Conservation (phyloP, 805 yeast genomes). For the Monosporozyma siamensis region DNA sequence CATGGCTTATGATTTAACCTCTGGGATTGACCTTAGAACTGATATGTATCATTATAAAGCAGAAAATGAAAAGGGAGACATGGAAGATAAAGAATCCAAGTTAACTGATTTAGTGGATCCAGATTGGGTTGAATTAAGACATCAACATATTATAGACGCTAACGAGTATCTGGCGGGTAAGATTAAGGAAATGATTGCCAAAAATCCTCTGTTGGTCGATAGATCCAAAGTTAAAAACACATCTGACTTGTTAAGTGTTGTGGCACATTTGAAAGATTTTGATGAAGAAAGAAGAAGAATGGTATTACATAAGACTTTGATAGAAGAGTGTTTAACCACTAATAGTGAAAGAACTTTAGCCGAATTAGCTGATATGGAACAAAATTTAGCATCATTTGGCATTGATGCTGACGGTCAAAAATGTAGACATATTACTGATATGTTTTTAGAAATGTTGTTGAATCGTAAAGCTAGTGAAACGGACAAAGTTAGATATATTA, state of each 20-base stretch:
- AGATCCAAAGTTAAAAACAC: slow-evolving; percentile 54
- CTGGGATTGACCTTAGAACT: slow-evolving; percentile 34
- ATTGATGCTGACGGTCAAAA: slow-evolving; percentile 56
- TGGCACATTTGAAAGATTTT: slow-evolving; percentile 58
- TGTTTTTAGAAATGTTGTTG: slow-evolving; percentile 46
- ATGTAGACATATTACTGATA: slow-evolving; percentile 50
- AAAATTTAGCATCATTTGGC: slow-evolving; percentile 68
- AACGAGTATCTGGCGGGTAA: slow-evolving; percentile 50
- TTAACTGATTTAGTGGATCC: slow-evolving; percentile 50
- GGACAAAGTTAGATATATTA: slow-evolving; percentile 67
- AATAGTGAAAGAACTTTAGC: slow-evolving; percentile 53
- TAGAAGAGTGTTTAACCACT: slow-evolving; percentile 54
- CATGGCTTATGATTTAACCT: slow-evolving; percentile 70
- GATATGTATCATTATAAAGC: slow-evolving; percentile 44
- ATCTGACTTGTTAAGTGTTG: slow-evolving; percentile 64
- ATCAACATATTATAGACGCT: slow-evolving; percentile 66
- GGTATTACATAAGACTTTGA: slow-evolving; percentile 49
- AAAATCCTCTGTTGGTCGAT: slow-evolving; percentile 70
- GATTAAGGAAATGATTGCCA: slow-evolving; percentile 54
- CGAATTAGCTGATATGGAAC: slow-evolving; percentile 78
- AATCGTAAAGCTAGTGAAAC: slow-evolving; percentile 41
- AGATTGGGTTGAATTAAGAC: slow-evolving; percentile 64
- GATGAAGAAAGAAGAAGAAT: slow-evolving; percentile 57
- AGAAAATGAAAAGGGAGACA: slow-evolving; percentile 43
- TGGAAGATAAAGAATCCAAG: slow-evolving; percentile 37